Conservation (phyloP, 768 basidiomycete genomes). For the Leccinum arenicola region DNA sequence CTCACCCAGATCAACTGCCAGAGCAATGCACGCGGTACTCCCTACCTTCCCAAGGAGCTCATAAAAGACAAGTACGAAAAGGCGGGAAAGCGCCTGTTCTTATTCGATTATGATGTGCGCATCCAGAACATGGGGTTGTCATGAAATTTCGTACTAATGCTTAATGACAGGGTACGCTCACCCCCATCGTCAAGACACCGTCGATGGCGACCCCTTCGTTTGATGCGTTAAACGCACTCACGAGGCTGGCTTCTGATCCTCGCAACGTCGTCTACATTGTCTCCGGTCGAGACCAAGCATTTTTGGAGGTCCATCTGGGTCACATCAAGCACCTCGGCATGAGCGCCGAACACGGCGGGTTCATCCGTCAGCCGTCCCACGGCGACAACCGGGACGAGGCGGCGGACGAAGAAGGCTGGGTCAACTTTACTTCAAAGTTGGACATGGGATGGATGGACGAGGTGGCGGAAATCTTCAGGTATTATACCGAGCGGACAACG, state of each 20-base stretch:
- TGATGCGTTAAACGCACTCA: conserved; percentile 70
- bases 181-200: conserved; percentile 94
- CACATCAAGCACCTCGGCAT: conserved; percentile 81
- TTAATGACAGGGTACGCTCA: conserved; percentile 75
- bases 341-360: conserved; percentile 95
- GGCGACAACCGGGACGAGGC: background rate
- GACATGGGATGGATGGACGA: conserved; percentile 99
- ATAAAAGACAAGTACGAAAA: conserved; percentile 59
- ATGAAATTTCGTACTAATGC: background rate
- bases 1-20: conserved; percentile 76
- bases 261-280: conserved; percentile 95
- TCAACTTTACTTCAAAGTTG: conserved; percentile 83
- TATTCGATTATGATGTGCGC: conserved; percentile 95
- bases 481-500: conserved; percentile 95
- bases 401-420: conserved; percentile 50
- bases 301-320: conserved; percentile 90
- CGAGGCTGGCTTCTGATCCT: conserved; percentile 72
- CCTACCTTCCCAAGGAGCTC: conserved; percentile 66
- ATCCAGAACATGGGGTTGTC: background rate
- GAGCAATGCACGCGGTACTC: conserved; percentile 80
- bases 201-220: conserved; percentile 81
- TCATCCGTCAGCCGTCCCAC: conserved; percentile 71
- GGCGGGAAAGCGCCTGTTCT: conserved; percentile 81
- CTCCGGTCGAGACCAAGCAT: conserved; percentile 90
- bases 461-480: conserved; percentile 92